phyloP scores from a whole-genome alignment of 1,139 yeast species.

The Geotrichum carabidarum region DNA sequence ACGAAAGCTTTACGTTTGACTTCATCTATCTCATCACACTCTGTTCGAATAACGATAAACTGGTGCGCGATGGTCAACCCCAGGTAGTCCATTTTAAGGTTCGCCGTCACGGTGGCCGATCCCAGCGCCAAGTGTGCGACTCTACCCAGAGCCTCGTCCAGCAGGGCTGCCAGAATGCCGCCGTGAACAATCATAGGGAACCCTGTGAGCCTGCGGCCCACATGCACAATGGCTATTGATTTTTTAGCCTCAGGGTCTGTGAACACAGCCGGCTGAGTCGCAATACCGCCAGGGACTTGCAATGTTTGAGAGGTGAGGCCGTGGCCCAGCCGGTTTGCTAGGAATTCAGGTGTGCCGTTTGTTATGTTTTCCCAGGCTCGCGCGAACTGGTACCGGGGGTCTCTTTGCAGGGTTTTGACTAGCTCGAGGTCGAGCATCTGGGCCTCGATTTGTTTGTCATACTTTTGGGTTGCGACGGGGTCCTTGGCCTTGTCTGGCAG shows the following conservation, averaged over 20 bases:
- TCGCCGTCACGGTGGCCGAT: slow-evolving; percentile 35
- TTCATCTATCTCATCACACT: slow-evolving; percentile 24
- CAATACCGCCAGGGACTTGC: slow-evolving; percentile 68
- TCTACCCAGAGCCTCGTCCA: slow-evolving; percentile 67
- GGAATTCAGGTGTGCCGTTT: slow-evolving; percentile 1
- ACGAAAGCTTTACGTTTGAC: slow-evolving; percentile 32
- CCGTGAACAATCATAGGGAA: slow-evolving; percentile 87
- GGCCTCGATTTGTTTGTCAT: slow-evolving; percentile 18
- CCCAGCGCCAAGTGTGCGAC: slow-evolving; percentile 46
- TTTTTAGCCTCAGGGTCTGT: slow-evolving; percentile 50
- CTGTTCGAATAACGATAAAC: slow-evolving; percentile 53
- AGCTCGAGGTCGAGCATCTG: slow-evolving; percentile 51
- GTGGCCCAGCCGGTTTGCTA: slow-evolving; percentile 2
- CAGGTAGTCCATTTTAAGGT: slow-evolving; percentile 53
- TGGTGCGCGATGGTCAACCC: slow-evolving; percentile 76
- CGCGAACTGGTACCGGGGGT: slow-evolving; percentile 42
- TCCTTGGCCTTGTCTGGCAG: slow-evolving; percentile 11
- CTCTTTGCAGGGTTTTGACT: slow-evolving; percentile 46
- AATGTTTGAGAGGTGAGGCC: slow-evolving; percentile 37
- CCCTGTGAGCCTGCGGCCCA: slow-evolving; percentile 76
- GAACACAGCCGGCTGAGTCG: slow-evolving; percentile 67
- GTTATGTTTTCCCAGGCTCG: slow-evolving; percentile 57
- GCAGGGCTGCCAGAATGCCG: slow-evolving; percentile 74
- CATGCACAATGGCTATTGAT: slow-evolving; percentile 65
- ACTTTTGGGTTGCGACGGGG: background rate